A percentile compares a stretch with the other conserved stretches of the same genome.
These are phyloP conservation scores for Brasilioporus rufonigricans DNA, from an alignment of 768 basidiomycete species.

Conservation along the genomic window DNA sequence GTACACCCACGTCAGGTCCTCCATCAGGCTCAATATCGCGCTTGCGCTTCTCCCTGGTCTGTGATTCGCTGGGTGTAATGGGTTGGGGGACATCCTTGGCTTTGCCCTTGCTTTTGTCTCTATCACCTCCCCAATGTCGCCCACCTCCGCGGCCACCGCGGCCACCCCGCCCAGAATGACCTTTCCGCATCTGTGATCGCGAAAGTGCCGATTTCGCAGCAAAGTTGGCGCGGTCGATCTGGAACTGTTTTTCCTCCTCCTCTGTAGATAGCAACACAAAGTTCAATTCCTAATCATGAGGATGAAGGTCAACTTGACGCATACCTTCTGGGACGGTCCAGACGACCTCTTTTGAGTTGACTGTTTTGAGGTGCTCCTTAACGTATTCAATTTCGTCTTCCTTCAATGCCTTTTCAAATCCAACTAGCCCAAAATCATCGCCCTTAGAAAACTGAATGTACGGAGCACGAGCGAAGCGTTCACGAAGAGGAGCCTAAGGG, in stretches of 20 bases:
- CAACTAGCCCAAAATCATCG: conserved; percentile 45
- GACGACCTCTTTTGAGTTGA: conserved; percentile 61
- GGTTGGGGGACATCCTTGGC: conserved; percentile 19
- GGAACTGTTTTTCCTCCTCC: conserved; percentile 69
- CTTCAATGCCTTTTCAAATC: conserved; percentile 61
- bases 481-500: conserved; percentile 42
- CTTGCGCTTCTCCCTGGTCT: conserved; percentile 72
- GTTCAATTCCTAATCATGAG: background rate
- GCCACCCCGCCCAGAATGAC: conserved; percentile 41
- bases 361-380: conserved; percentile 59
- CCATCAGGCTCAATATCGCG: conserved; percentile 77
- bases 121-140: conserved; percentile 25
- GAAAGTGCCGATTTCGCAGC: conserved; percentile 52
- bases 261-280: conserved; percentile 41
- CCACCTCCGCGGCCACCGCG: conserved; percentile 32
- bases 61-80: conserved; percentile 38
- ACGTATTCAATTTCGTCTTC: conserved; percentile 74
- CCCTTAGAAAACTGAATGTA: conserved; percentile 49
- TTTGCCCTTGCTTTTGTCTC: conserved; percentile 15
- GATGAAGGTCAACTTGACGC: conserved; percentile 8
- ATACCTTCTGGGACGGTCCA: conserved; percentile 65
- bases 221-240: conserved; percentile 68
- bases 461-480: conserved; percentile 44
- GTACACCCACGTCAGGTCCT: conserved; percentile 62
- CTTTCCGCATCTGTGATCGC: conserved; percentile 40